Base-by-base conservation (phyloP, 768 basidiomycete species). In the Russula earlei region DNA sequence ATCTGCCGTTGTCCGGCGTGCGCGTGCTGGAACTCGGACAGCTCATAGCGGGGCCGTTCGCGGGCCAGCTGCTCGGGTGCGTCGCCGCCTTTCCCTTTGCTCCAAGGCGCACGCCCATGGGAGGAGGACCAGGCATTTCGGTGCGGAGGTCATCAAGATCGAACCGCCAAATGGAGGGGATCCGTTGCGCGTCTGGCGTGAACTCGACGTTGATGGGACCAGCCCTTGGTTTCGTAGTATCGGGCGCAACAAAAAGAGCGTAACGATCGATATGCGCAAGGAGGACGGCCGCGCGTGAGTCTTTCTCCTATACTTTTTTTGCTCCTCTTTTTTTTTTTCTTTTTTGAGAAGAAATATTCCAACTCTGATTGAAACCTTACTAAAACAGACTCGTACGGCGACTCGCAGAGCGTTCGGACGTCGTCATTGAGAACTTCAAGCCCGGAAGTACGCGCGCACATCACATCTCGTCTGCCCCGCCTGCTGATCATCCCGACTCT, bases 161-260 rank as follows among this genome's bases (percentile, higher is more conserved):
- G 85, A 87, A 62, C 75, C 83, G 0, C 84, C 84, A 1, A 72
- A 71, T 10, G 69, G 67, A 10, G 85, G 85, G 5, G 84, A 87
- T 60, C 83, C 84, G 6, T 68, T 86, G 24, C 80, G 85, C 5
- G 79, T 83, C 2, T 85, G 83, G 83, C 70, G 85, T 49, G 85
- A 86, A 60, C 73, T 84, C 22, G 85, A 87, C 58, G 72, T 78
- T 0, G 84, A 86, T 59, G 83, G 84, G 1, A 79, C 80, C 0
- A 84, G 84, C 60, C 84, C 83, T 0, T 86, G 85, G 85, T 87
- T 84, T 67, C 71, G 84, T 42, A 84, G 84, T 60, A 75, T 86
- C 24, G 84, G 71, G 9, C 71, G 85, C 49, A 85, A 87, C 67
- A 87, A 87, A 73, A 86, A 83, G 69, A 85, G 83, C 54, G 77